Evolutionary conservation across 129 eudicot species (phyloP).

Genomic region (Flaveria trinervia): DNA sequence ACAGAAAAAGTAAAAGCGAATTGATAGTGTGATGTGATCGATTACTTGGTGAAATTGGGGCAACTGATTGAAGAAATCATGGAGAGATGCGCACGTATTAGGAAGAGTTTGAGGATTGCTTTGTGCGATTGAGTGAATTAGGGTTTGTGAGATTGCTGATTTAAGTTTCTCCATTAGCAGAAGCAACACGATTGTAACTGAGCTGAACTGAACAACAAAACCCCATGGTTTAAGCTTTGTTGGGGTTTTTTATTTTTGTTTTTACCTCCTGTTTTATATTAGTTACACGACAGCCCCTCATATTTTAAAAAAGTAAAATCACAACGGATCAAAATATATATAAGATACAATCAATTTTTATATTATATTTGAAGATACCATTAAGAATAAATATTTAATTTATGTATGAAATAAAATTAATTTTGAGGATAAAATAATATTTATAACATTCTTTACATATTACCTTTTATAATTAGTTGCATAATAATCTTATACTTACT

Average conservation of each 20-base stretch:
- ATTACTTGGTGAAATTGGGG: conserved; percentile 80
- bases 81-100: conserved; percentile 62
- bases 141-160: conserved; percentile 52
- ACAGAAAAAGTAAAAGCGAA: neutral
- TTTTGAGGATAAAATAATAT: too few relatives aligned
- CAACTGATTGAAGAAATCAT: conserved; percentile 51
- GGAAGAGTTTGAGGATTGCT: conserved; percentile 43
- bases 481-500: too few relatives aligned
- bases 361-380: too few relatives aligned
- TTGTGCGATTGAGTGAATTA: conserved; percentile 48
- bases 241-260: neutral
- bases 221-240: conserved; percentile 14
- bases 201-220: conserved; percentile 5
- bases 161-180: conserved; percentile 75
- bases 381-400: too few relatives aligned
- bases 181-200: too few relatives aligned
- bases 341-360: too few relatives aligned
- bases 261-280: neutral
- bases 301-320: too few relatives aligned
- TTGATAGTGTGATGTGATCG: neutral
- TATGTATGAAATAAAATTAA: too few relatives aligned
- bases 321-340: too few relatives aligned
- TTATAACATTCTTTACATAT: too few relatives aligned
- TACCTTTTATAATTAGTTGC: too few relatives aligned
- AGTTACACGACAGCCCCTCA: neutral